phyloP scores from a whole-genome alignment of 495 filamentous ascomycete genomes.

The Xylaria sp. region DNA sequence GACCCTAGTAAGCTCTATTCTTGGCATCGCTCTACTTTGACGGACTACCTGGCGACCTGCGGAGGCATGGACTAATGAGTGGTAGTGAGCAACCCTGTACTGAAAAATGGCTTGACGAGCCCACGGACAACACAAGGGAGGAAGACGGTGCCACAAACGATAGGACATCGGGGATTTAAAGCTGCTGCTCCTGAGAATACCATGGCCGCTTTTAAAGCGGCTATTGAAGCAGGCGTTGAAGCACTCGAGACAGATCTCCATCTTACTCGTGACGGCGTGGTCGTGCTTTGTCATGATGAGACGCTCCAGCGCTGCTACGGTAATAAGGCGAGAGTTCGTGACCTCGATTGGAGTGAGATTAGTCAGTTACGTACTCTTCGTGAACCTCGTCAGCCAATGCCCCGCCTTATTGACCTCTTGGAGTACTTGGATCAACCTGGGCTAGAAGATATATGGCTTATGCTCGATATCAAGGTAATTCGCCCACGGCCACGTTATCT shows the following conservation, averaged over 20 bases:
- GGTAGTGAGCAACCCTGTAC: slow-evolving; percentile 19
- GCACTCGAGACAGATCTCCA: slow-evolving; percentile 91
- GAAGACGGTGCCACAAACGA: slow-evolving; percentile 70
- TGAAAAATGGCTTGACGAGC: slow-evolving; percentile 26
- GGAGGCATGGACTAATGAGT: slow-evolving; percentile 25
- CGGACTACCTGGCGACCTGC: background rate
- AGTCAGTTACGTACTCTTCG: slow-evolving; percentile 69
- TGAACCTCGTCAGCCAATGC: slow-evolving; percentile 73
- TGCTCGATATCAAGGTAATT: slow-evolving; percentile 86
- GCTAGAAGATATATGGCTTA: slow-evolving; percentile 72
- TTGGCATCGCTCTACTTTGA: background rate
- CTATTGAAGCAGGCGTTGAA: slow-evolving; percentile 74
- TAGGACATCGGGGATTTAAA: slow-evolving; percentile 88
- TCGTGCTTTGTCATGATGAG: slow-evolving; percentile 78
- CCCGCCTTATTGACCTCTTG: slow-evolving; percentile 77
- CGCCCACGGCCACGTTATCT: background rate
- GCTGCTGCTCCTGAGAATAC: slow-evolving; percentile 84
- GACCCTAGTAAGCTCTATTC: slow-evolving; percentile 14
- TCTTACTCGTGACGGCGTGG: slow-evolving; percentile 78
- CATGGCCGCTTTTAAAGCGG: slow-evolving; percentile 75
- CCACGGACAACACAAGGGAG: slow-evolving; percentile 24
- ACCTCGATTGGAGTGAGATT: slow-evolving; percentile 78
- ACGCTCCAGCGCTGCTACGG: slow-evolving; percentile 83
- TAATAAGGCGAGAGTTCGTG: slow-evolving; percentile 67
- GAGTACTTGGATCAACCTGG: slow-evolving; percentile 68